Evolutionary conservation across 176 grass and related monocot genomes (phyloP).

Genomic region (Tuctoria greenei): DNA sequence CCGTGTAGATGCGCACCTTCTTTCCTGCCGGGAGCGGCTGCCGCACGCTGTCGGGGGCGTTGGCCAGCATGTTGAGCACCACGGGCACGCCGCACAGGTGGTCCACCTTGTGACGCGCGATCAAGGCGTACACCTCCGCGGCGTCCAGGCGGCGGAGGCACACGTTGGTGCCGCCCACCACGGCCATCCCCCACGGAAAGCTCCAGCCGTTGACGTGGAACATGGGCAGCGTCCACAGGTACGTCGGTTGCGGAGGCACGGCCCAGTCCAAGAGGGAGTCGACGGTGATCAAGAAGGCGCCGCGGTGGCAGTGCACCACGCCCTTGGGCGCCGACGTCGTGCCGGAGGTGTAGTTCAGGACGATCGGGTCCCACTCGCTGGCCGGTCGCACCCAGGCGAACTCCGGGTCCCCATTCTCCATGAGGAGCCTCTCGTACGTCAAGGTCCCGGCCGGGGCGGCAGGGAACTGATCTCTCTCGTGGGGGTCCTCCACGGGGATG

Average conservation of each 20-base stretch:
- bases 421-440: too few species aligned
- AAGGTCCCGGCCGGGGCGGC: too few species aligned
- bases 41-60: slow-evolving; percentile 36
- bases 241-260: too few species aligned
- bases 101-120: slow-evolving; percentile 39
- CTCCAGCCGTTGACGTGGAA: slow-evolving; percentile 61
- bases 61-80: slow-evolving; percentile 83
- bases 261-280: too few species aligned
- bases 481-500: slow-evolving; percentile 40
- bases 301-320: too few species aligned
- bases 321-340: too few species aligned
- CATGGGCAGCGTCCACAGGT: slow-evolving; percentile 23
- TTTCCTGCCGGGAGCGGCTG: slow-evolving; percentile 36
- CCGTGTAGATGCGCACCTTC: slow-evolving; percentile 54
- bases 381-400: too few species aligned
- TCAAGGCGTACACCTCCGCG: slow-evolving; percentile 36
- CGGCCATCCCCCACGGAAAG: slow-evolving; percentile 80
- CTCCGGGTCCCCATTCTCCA: too few species aligned
- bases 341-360: neutral
- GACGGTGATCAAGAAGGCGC: too few species aligned
- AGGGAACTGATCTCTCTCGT: too few species aligned
- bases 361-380: too few species aligned
- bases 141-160: slow-evolving; percentile 73
- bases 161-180: slow-evolving; percentile 66
- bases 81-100: slow-evolving; percentile 86